Conservation (phyloP, 2,329 filamentous ascomycete genomes). For the Cytospora schulzeri region DNA sequence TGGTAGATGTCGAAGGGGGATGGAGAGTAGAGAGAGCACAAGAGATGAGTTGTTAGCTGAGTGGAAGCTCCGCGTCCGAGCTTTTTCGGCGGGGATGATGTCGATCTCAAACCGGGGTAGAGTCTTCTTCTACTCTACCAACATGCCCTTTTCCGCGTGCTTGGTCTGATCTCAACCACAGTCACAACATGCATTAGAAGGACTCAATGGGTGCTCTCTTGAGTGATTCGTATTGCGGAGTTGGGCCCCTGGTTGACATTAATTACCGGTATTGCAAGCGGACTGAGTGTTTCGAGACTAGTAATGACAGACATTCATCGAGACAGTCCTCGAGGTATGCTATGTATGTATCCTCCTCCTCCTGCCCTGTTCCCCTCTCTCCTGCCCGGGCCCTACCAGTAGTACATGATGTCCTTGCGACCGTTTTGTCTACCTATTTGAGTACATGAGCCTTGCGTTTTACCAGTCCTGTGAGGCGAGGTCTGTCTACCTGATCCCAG, state of each 20-base stretch:
- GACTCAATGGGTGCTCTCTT: not conserved
- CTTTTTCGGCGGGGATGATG: too few species aligned
- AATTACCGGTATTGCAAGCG: too few species aligned
- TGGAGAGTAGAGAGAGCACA: too few species aligned
- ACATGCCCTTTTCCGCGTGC: too few species aligned
- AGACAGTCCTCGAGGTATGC: not conserved
- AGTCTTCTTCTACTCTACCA: too few species aligned
- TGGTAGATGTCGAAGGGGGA: not conserved
- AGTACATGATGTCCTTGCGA: conserved; percentile 23
- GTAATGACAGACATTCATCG: not conserved
- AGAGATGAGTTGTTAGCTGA: too few species aligned
- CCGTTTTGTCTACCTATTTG: conserved; percentile 15
- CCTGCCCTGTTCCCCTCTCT: not conserved
- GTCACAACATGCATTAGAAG: not conserved
- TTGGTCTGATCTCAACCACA: not conserved
- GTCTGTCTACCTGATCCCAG: conserved; percentile 13
- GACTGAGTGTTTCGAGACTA: not conserved
- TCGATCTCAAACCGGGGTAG: too few species aligned
- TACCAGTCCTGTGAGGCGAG: conserved; percentile 16
- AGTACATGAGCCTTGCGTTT: conserved; percentile 5
- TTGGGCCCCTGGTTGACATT: too few species aligned
- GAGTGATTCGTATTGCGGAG: not conserved
- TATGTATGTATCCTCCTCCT: not conserved
- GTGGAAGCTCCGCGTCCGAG: too few species aligned
- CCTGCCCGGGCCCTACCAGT: not conserved